Percentiles rank a stretch among this genome's conserved stretches.
These are phyloP conservation scores for Cytospora leucostoma DNA, from an alignment of 2,329 filamentous ascomycete species.

Conservation along the genomic window DNA sequence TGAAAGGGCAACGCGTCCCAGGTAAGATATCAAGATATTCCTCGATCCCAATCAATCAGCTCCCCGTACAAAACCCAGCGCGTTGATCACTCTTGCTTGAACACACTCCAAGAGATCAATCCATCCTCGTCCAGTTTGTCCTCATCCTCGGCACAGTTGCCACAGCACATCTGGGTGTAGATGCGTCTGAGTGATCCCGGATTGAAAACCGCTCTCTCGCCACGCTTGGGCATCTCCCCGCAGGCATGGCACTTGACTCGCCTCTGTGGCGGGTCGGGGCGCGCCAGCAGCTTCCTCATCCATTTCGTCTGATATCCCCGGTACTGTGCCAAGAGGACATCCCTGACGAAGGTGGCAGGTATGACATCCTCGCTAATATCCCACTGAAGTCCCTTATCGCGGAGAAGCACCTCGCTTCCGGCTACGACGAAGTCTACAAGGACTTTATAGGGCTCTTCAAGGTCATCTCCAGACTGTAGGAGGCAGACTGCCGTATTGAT, in stretches of 20 bases:
- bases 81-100: not conserved
- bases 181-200: not conserved
- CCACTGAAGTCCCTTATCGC: not conserved
- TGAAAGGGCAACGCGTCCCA: too few relatives aligned
- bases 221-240: not conserved
- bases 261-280: not conserved
- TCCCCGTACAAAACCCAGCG: not conserved
- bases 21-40: not conserved
- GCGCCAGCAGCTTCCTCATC: constrained; percentile 4
- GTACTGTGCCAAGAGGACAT: not conserved
- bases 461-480: not conserved
- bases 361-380: not conserved
- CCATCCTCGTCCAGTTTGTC: not conserved
- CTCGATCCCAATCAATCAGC: not conserved
- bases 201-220: not conserved
- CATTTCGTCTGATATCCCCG: not conserved
- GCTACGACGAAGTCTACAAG: constrained; percentile 21
- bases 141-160: not conserved
- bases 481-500: not conserved
- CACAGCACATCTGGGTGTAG: constrained; percentile 10
- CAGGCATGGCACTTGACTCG: constrained; percentile 5
- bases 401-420: constrained; percentile 6
- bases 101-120: not conserved
- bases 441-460: not conserved
- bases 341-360: not conserved